Evolutionary conservation across 1,284 basidiomycete genomes (phyloP).

Genomic region (Puccinia polysora): DNA sequence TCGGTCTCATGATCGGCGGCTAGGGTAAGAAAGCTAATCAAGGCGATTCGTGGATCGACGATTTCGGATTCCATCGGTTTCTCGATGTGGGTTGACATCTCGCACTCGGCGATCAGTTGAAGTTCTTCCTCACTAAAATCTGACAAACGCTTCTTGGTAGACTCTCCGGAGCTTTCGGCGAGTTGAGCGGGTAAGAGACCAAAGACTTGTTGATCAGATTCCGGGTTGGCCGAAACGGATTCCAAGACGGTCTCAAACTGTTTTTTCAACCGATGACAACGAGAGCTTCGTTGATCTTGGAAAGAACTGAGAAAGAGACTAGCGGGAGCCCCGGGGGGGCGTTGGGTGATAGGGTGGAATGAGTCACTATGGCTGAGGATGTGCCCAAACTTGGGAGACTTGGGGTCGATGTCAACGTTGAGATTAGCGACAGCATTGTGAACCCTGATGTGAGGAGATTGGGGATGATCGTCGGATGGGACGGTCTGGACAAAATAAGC

Average conservation of each 20-base stretch:
- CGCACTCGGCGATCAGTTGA: conserved; percentile 17
- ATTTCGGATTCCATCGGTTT: not conserved
- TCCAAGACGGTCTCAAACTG: conserved; percentile 20
- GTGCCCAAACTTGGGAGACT: conserved; percentile 9
- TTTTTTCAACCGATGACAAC: not conserved
- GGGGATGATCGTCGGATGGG: conserved; percentile 14
- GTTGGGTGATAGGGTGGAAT: conserved; percentile 19
- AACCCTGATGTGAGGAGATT: conserved; percentile 54
- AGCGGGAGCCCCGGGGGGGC: not conserved
- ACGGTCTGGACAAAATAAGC: conserved; percentile 60
- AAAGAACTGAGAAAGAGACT: conserved; percentile 1
- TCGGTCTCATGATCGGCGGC: conserved; percentile 25
- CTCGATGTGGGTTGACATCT: not conserved
- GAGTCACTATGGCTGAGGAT: conserved; percentile 32
- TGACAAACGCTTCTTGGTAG: not conserved
- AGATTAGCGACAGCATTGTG: conserved; percentile 81
- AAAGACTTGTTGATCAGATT: conserved; percentile 21
- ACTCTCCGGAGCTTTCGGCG: not conserved
- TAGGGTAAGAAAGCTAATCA: conserved; percentile 27
- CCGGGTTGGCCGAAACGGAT: not conserved
- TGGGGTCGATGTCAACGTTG: conserved; percentile 63
- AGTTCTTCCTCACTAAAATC: conserved; percentile 32
- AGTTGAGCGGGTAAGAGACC: conserved; percentile 12
- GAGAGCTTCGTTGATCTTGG: not conserved
- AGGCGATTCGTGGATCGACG: conserved; percentile 33